phyloP scores from a whole-genome alignment of 75 land plant species.

The Selaginella tamariscina region DNA sequence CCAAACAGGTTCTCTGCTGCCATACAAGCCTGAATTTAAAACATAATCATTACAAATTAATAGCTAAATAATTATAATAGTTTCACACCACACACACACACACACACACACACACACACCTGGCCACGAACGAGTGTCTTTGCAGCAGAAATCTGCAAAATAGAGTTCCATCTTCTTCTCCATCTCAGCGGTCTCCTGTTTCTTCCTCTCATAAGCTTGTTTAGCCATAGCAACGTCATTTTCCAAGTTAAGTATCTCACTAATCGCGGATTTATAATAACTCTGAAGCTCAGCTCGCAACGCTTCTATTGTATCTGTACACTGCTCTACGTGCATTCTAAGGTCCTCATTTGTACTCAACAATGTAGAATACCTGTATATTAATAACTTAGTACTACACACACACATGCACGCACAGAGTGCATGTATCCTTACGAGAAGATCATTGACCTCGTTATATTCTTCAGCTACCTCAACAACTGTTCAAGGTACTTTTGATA shows the following conservation, averaged over 20 bases:
- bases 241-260: conserved; percentile 23
- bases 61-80: not conserved
- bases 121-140: conserved; percentile 27
- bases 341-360: conserved; percentile 18
- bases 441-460: conserved; percentile 29
- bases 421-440: conserved; percentile 20
- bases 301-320: conserved; percentile 17
- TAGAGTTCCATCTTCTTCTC: conserved; percentile 21
- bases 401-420: too few species aligned
- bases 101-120: conserved; percentile 13
- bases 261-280: conserved; percentile 16
- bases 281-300: conserved; percentile 18
- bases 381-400: not conserved
- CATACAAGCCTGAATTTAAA: conserved; percentile 20
- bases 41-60: not conserved
- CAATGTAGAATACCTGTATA: conserved; percentile 25
- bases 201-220: conserved; percentile 21
- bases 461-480: conserved; percentile 18
- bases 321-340: conserved; percentile 16
- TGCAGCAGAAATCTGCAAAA: conserved; percentile 17
- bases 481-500: conserved; percentile 30
- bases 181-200: conserved; percentile 22
- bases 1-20: conserved; percentile 27
- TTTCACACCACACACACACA: not conserved
- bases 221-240: conserved; percentile 22